phyloP scores from a whole-genome alignment of 163 green algal genomes.

The Chloromonas sp. region DNA sequence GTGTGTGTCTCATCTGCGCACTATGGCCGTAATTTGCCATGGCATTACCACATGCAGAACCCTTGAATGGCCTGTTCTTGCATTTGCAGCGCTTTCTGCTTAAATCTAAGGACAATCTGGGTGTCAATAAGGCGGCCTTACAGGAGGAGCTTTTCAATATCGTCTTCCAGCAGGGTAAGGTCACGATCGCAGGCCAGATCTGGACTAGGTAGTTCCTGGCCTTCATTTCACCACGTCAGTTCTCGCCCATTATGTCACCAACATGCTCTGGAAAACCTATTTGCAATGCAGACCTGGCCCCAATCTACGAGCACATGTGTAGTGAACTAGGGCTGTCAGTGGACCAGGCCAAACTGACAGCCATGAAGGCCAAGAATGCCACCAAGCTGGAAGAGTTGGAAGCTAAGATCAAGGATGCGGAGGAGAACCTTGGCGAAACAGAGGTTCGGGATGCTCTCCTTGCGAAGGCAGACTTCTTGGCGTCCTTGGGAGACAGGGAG shows the following conservation, averaged over 20 bases:
- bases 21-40: not conserved
- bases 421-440: slow-evolving; percentile 82
- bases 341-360: slow-evolving; percentile 44
- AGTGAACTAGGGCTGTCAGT: slow-evolving; percentile 57
- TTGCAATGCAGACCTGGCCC: slow-evolving; percentile 27
- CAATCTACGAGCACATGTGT: slow-evolving; percentile 73
- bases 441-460: slow-evolving; percentile 88
- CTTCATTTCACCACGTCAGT: not conserved
- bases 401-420: slow-evolving; percentile 80
- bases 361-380: slow-evolving; percentile 59
- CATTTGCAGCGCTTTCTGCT: not conserved
- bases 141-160: not conserved
- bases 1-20: not conserved
- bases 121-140: not conserved
- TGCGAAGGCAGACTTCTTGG: slow-evolving; percentile 83
- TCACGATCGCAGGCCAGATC: not conserved
- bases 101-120: not conserved
- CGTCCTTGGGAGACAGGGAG: slow-evolving; percentile 63
- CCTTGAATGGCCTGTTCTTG: not conserved
- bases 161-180: not conserved
- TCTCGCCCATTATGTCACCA: not conserved
- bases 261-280: not conserved
- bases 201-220: too few species aligned
- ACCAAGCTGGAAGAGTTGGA: slow-evolving; percentile 61
- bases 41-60: not conserved